phyloP scores from a whole-genome alignment of 2,329 filamentous ascomycete genomes.

The Thielaviopsis ethacetica region DNA sequence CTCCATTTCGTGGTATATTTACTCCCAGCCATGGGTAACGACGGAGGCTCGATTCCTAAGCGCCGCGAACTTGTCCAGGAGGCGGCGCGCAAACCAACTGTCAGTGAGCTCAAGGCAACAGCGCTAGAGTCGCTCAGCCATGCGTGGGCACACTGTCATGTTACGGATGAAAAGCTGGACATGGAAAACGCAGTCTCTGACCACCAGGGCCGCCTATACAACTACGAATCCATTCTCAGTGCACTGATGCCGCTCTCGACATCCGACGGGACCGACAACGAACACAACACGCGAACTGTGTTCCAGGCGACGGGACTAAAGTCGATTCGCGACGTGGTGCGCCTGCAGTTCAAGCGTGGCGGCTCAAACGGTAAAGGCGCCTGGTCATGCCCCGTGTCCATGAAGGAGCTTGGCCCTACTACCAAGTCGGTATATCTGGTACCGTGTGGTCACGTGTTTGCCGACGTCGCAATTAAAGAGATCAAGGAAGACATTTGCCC shows the following conservation, averaged over 20 bases:
- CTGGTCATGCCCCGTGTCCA: slow-evolving; percentile 75
- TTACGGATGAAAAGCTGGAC: slow-evolving; percentile 63
- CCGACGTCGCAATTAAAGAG: slow-evolving; percentile 70
- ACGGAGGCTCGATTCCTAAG: slow-evolving; percentile 90
- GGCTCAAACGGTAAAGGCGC: slow-evolving; percentile 21
- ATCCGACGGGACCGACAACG: slow-evolving; percentile 36
- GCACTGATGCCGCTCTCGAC: slow-evolving; percentile 30
- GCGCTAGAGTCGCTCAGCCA: slow-evolving; percentile 73
- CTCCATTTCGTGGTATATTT: background rate
- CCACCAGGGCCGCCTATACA: slow-evolving; percentile 70
- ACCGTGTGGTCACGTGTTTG: slow-evolving; percentile 89
- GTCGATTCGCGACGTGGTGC: slow-evolving; percentile 70
- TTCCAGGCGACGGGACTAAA: slow-evolving; percentile 47
- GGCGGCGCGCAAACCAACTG: slow-evolving; percentile 65
- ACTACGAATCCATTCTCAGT: slow-evolving; percentile 77
- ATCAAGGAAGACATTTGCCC: slow-evolving; percentile 47
- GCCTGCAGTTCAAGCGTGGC: slow-evolving; percentile 54
- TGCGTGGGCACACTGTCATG: slow-evolving; percentile 71
- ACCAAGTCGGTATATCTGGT: slow-evolving; percentile 78
- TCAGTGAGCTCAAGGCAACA: slow-evolving; percentile 76
- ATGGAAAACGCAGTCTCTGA: slow-evolving; percentile 66
- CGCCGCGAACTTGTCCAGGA: slow-evolving; percentile 92
- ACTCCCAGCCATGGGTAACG: slow-evolving; percentile 74
- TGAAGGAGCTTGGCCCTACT: slow-evolving; percentile 65
- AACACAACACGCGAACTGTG: slow-evolving; percentile 18